These are phyloP conservation scores for Wickerhamomyces sp. DNA, from an alignment of 1,139 yeast genomes.

Conservation along the genomic window DNA sequence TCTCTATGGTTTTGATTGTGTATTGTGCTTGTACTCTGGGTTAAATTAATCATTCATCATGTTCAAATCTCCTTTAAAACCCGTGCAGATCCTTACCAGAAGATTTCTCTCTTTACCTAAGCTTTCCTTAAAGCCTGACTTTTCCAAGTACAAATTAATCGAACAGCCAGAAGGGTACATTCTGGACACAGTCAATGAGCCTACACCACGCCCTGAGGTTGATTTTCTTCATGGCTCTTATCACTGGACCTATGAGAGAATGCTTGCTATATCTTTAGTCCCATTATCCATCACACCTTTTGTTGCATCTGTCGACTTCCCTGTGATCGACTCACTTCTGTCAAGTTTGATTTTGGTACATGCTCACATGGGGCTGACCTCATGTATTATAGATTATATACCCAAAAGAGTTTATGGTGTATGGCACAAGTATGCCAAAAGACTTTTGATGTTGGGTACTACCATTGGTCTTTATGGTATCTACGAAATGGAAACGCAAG, in stretches of 20 bases:
- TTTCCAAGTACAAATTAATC: constrained; percentile 42
- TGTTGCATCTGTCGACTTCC: constrained; percentile 57
- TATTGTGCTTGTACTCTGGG: neutral
- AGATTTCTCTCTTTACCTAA: constrained; percentile 9
- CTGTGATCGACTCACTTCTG: constrained; percentile 67
- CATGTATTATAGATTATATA: constrained; percentile 86
- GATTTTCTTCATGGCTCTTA: constrained; percentile 71
- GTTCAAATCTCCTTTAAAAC: neutral
- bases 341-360: constrained; percentile 65
- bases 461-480: constrained; percentile 73
- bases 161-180: constrained; percentile 68
- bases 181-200: constrained; percentile 76
- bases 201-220: constrained; percentile 60
- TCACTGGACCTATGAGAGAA: constrained; percentile 85
- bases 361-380: constrained; percentile 74
- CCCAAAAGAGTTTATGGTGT: constrained; percentile 79
- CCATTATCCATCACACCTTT: constrained; percentile 76
- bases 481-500: constrained; percentile 71
- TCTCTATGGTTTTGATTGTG: no score
- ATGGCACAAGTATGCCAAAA: constrained; percentile 61
- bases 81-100: constrained; percentile 5
- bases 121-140: constrained; percentile 37
- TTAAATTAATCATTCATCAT: neutral
- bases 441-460: constrained; percentile 66
- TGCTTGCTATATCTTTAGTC: constrained; percentile 60